Evolutionary conservation across 352 stramenopile species (phyloP).

Genomic region (Pythium aquatile): DNA sequence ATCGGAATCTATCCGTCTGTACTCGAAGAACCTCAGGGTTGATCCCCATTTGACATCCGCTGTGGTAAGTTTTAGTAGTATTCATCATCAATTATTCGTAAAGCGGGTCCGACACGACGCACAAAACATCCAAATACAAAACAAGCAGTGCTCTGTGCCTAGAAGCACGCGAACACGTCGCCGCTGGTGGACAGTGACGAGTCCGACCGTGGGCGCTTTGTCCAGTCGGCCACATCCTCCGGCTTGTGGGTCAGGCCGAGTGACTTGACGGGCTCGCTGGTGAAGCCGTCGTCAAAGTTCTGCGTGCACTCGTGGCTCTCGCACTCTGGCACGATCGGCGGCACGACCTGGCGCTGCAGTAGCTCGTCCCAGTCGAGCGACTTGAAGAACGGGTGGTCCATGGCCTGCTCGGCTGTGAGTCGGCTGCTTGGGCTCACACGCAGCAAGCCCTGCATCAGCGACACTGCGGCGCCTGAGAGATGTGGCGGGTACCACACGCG

Average conservation of each 20-base stretch:
- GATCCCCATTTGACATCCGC: neutral
- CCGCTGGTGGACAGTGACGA: neutral
- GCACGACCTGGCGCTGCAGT: constrained; percentile 53
- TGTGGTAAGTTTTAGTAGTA: constrained; percentile 4
- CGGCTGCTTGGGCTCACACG: constrained; percentile 43
- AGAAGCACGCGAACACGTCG: constrained; percentile 24
- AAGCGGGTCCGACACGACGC: neutral
- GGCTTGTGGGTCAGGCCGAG: constrained; percentile 21
- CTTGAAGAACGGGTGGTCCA: constrained; percentile 76
- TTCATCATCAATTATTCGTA: constrained; percentile 17
- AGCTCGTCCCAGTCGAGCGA: constrained; percentile 68
- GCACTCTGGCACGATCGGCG: constrained; percentile 65
- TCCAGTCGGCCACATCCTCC: constrained; percentile 7
- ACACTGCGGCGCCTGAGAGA: constrained; percentile 42
- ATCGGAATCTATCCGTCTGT: constrained; percentile 25
- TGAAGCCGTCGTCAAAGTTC: constrained; percentile 89
- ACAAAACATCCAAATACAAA: neutral
- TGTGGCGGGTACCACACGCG: constrained; percentile 70
- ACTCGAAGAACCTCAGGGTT: neutral
- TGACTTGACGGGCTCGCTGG: constrained; percentile 50
- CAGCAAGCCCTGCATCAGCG: constrained; percentile 54
- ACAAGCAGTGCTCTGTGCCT: neutral
- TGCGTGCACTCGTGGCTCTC: constrained; percentile 59
- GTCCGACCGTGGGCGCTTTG: constrained; percentile 21
- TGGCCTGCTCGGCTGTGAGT: constrained; percentile 60